These are phyloP conservation scores for Auxenochlorella protothecoides DNA, from an alignment of 139 green algal genomes.

Conservation along the genomic window DNA sequence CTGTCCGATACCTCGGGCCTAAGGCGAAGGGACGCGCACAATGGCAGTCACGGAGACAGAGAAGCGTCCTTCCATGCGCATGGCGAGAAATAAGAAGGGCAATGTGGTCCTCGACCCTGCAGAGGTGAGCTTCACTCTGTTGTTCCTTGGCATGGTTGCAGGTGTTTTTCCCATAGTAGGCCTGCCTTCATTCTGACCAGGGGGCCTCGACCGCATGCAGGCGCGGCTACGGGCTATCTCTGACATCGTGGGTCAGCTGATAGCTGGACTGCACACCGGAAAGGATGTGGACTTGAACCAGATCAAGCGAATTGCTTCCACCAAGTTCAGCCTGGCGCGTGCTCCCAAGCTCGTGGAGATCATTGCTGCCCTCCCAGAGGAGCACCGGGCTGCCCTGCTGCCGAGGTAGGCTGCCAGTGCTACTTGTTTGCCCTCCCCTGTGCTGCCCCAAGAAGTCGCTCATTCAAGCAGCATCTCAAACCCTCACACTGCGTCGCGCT, in stretches of 20 bases:
- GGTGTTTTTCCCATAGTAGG: background rate
- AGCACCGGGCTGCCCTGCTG: slow-evolving; percentile 70
- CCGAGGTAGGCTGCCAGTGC: slow-evolving; percentile 26
- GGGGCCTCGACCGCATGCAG: slow-evolving; percentile 17
- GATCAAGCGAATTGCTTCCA: slow-evolving; percentile 41
- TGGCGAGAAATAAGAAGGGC: slow-evolving; percentile 6
- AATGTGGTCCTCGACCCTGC: slow-evolving; percentile 7
- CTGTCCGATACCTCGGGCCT: too few species aligned
- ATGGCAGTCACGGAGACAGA: too few species aligned
- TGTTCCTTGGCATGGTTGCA: background rate
- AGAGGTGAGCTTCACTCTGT: slow-evolving; percentile 4
- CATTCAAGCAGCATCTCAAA: background rate
- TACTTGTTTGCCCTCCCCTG: background rate
- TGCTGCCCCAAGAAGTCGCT: background rate
- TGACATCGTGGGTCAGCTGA: slow-evolving; percentile 65
- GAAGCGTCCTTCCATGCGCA: background rate
- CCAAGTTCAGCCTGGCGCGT: slow-evolving; percentile 13
- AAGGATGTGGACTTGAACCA: slow-evolving; percentile 75
- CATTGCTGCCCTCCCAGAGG: slow-evolving; percentile 91
- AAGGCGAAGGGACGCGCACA: too few species aligned
- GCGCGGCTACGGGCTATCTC: slow-evolving; percentile 60
- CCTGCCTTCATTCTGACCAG: background rate
- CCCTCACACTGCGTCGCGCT: background rate
- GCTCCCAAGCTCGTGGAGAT: slow-evolving; percentile 90
- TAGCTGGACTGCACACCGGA: slow-evolving; percentile 52